Conservation (phyloP, 306 rosid genomes). For the Canavalia gladiata region DNA sequence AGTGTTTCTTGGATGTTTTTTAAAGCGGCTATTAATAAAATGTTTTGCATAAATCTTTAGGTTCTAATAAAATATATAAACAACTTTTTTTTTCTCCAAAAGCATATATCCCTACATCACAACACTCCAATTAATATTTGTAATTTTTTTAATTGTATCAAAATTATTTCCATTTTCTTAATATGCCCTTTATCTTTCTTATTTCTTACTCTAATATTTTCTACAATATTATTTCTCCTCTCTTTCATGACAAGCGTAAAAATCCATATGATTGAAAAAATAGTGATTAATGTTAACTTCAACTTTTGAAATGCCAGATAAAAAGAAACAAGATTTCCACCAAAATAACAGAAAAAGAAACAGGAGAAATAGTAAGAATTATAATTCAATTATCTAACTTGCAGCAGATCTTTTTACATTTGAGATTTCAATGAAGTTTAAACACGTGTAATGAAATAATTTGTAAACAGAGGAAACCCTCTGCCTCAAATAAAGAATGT, state of each 20-base stretch:
- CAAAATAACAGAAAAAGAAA: no score
- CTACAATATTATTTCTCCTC: no score
- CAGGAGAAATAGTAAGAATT: neutral
- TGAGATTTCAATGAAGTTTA: conserved; percentile 16
- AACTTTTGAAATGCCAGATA: no score
- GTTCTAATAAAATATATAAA: neutral
- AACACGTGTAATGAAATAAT: neutral
- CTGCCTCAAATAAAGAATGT: neutral
- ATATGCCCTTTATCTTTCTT: no score
- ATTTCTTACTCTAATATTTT: no score
- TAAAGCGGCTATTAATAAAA: conserved; percentile 22
- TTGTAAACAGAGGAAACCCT: conserved; percentile 22
- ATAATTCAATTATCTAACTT: neutral
- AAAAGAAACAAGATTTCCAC: no score
- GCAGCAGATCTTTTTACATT: neutral
- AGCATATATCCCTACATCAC: neutral
- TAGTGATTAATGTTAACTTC: no score
- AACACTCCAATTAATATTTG: neutral
- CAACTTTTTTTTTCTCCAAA: neutral
- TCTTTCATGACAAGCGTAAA: no score
- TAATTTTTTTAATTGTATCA: no score
- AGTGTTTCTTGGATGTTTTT: neutral
- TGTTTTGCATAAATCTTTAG: neutral
- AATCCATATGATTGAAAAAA: no score
- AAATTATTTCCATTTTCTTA: no score